A percentile compares a stretch with the other conserved stretches of the same genome.
phyloP scores from a whole-genome alignment of 805 yeast genomes.

The Saturnispora zaruensis region DNA sequence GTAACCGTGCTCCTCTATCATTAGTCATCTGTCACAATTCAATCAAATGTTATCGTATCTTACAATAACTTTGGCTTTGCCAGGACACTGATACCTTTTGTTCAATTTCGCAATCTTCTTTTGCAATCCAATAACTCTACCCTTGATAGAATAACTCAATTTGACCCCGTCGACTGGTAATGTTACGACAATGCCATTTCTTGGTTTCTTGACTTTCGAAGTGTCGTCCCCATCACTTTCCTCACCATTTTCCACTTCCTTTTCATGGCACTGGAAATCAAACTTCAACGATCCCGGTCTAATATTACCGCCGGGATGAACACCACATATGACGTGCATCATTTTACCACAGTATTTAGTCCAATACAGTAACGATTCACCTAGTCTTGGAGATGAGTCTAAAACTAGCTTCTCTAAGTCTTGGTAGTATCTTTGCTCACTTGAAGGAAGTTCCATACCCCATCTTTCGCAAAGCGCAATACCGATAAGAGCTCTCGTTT shows the following conservation, averaged over 20 bases:
- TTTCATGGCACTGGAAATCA: conserved; percentile 26
- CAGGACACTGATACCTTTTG: conserved; percentile 36
- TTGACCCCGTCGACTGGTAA: conserved; percentile 45
- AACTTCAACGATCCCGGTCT: conserved; percentile 49
- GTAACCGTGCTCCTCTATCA: background rate
- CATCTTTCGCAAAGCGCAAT: conserved; percentile 70
- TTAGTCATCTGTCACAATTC: background rate
- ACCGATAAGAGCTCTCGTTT: conserved; percentile 62
- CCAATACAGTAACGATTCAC: conserved; percentile 56
- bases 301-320: conserved; percentile 73
- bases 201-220: conserved; percentile 8
- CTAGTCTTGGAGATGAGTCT: conserved; percentile 32
- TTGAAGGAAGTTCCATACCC: conserved; percentile 69
- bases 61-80: conserved; percentile 45
- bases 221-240: conserved; percentile 8
- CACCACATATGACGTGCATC: conserved; percentile 73
- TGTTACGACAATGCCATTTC: conserved; percentile 25
- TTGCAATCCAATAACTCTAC: conserved; percentile 50
- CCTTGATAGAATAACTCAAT: conserved; percentile 50
- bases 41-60: conserved; percentile 27
- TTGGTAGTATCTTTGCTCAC: conserved; percentile 39
- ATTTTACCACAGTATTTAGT: conserved; percentile 62
- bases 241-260: conserved; percentile 12
- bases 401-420: conserved; percentile 41
- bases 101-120: conserved; percentile 50